These are phyloP conservation scores for Eutrema heterophyllum DNA, from an alignment of 345 rosid genomes.

Conservation along the genomic window DNA sequence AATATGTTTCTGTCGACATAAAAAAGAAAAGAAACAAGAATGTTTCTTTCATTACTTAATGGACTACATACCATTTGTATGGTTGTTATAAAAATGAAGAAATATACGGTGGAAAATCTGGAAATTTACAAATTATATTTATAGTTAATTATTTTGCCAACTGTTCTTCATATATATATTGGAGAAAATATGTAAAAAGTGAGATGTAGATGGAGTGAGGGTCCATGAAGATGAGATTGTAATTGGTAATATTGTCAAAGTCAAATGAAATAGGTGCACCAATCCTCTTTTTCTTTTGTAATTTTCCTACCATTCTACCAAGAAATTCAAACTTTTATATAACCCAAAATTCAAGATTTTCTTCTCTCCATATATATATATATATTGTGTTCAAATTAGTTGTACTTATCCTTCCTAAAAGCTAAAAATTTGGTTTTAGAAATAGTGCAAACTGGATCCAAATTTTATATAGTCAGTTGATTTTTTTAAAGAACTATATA, in stretches of 20 bases:
- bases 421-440: not conserved
- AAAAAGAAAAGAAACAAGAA: constrained; percentile 3
- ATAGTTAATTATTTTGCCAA: not conserved
- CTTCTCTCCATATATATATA: no score
- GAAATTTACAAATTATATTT: not conserved
- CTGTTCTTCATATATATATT: not conserved
- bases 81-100: constrained; percentile 8
- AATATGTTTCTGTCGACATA: constrained; percentile 16
- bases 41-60: not conserved
- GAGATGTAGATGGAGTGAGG: constrained; percentile 22
- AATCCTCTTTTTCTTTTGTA: not conserved
- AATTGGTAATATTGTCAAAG: constrained; percentile 26
- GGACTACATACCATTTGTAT: constrained; percentile 11
- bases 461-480: not conserved
- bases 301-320: not conserved
- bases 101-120: not conserved
- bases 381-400: not conserved
- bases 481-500: not conserved
- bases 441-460: not conserved
- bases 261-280: constrained; percentile 24
- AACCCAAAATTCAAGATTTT: not conserved
- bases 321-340: not conserved
- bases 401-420: not conserved
- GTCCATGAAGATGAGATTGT: constrained; percentile 26
- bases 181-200: not conserved